phyloP scores from a whole-genome alignment of 352 stramenopile genomes.

The Hyaloperonospora brassicae region DNA sequence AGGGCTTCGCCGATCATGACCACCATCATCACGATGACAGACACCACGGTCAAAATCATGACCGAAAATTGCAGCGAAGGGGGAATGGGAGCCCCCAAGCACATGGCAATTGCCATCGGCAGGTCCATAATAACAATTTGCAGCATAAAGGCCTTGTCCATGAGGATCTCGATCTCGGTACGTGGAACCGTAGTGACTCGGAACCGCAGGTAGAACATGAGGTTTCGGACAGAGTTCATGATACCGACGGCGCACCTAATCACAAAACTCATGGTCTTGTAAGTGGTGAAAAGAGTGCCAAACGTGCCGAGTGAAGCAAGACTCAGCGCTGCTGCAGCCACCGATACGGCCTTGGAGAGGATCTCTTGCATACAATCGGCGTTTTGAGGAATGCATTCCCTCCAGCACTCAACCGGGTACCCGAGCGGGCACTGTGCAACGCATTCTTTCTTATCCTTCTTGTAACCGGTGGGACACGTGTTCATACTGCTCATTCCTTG shows the following conservation, averaged over 20 bases:
- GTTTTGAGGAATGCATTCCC: slow-evolving; percentile 35
- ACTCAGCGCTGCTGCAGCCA: slow-evolving; percentile 22
- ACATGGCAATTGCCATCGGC: slow-evolving; percentile 15
- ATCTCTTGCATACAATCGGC: slow-evolving; percentile 31
- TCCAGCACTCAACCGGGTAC: slow-evolving; percentile 31
- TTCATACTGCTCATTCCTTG: slow-evolving; percentile 19
- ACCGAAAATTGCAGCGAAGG: slow-evolving; percentile 15
- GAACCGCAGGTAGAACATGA: slow-evolving; percentile 27
- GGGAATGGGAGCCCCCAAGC: slow-evolving; percentile 14
- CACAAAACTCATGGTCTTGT: slow-evolving; percentile 8
- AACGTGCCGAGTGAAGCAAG: slow-evolving; percentile 31
- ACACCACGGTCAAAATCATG: slow-evolving; percentile 14
- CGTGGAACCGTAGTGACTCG: slow-evolving; percentile 10
- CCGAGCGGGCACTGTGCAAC: slow-evolving; percentile 38
- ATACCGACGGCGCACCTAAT: slow-evolving; percentile 19
- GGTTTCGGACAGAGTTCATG: slow-evolving; percentile 18
- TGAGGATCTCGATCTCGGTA: slow-evolving; percentile 16
- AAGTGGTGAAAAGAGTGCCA: slow-evolving; percentile 9
- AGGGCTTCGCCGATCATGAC: slow-evolving; percentile 21
- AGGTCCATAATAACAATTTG: slow-evolving; percentile 23
- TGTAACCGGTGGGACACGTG: slow-evolving; percentile 33
- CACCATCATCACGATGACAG: slow-evolving; percentile 25
- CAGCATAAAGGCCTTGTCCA: slow-evolving; percentile 21
- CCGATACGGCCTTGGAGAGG: slow-evolving; percentile 25
- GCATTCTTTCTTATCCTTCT: slow-evolving; percentile 36